phyloP scores from a whole-genome alignment of 2,329 filamentous ascomycete species.

The Cercospora sp. region DNA sequence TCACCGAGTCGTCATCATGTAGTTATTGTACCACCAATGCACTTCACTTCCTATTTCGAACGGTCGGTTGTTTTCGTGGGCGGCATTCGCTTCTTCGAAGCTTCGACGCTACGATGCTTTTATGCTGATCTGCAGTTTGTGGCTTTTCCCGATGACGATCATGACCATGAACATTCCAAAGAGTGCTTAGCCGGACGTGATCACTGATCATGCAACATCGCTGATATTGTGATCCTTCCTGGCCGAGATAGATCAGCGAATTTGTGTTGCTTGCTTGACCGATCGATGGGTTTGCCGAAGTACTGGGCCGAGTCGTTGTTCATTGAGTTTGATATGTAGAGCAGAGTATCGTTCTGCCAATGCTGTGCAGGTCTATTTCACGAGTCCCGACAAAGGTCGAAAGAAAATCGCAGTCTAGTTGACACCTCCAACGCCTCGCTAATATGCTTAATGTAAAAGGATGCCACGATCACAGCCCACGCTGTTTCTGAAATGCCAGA shows the following conservation, averaged over 20 bases:
- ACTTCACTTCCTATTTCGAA: neutral
- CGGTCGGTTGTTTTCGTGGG: neutral
- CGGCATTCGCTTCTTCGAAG: neutral
- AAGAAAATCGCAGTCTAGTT: neutral
- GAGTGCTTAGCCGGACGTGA: neutral
- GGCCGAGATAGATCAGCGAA: neutral
- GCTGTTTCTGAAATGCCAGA: slow-evolving; percentile 45
- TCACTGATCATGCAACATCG: neutral
- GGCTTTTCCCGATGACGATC: slow-evolving; percentile 9
- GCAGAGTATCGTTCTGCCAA: neutral
- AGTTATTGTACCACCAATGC: neutral
- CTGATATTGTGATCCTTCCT: neutral
- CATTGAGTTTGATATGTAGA: neutral
- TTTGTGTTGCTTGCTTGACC: neutral
- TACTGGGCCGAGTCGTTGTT: neutral
- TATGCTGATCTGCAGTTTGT: slow-evolving; percentile 4
- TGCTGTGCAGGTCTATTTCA: neutral
- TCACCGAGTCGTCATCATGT: neutral
- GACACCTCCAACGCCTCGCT: slow-evolving; percentile 6
- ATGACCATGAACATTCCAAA: neutral
- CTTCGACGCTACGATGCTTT: slow-evolving; percentile 9
- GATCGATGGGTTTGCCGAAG: neutral
- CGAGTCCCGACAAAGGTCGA: neutral
- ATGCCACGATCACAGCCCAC: slow-evolving; percentile 1
- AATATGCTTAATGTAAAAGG: slow-evolving; percentile 2